These are phyloP conservation scores for Hymenoscyphus occultus DNA, from an alignment of 2,329 filamentous ascomycete genomes.

Conservation along the genomic window DNA sequence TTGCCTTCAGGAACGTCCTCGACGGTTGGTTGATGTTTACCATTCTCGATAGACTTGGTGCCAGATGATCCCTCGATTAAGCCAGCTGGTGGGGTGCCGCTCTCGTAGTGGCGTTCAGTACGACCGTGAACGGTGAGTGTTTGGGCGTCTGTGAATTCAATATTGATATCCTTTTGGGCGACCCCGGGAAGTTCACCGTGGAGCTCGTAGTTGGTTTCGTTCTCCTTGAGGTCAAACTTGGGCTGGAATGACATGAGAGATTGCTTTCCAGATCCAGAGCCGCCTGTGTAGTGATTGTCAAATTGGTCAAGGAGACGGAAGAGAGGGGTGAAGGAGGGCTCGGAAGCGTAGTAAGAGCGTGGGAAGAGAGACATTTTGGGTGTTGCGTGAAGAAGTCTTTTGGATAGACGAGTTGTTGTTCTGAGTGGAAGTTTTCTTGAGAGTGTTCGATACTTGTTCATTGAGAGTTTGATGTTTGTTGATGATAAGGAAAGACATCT, in stretches of 20 bases:
- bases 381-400: background rate
- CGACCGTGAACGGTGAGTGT: constrained; percentile 69
- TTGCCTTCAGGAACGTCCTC: background rate
- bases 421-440: constrained; percentile 1
- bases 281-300: background rate
- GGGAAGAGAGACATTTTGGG: constrained; percentile 11
- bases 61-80: constrained; percentile 44
- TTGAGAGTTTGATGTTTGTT: constrained; percentile 2
- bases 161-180: constrained; percentile 68
- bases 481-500: background rate
- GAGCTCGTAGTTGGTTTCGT: constrained; percentile 66
- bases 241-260: constrained; percentile 60
- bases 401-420: background rate
- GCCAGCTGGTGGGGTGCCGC: constrained; percentile 43
- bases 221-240: constrained; percentile 76
- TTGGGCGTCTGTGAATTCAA: constrained; percentile 76
- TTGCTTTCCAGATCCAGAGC: background rate
- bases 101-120: constrained; percentile 60
- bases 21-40: constrained; percentile 17
- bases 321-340: constrained; percentile 7
- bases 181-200: constrained; percentile 78
- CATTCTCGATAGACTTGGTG: constrained; percentile 38
- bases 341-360: constrained; percentile 1
- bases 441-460: background rate
- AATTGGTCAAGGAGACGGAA: constrained; percentile 13